Evolutionary conservation across 345 rosid species (phyloP).

Genomic region (Populus ilicifolia): DNA sequence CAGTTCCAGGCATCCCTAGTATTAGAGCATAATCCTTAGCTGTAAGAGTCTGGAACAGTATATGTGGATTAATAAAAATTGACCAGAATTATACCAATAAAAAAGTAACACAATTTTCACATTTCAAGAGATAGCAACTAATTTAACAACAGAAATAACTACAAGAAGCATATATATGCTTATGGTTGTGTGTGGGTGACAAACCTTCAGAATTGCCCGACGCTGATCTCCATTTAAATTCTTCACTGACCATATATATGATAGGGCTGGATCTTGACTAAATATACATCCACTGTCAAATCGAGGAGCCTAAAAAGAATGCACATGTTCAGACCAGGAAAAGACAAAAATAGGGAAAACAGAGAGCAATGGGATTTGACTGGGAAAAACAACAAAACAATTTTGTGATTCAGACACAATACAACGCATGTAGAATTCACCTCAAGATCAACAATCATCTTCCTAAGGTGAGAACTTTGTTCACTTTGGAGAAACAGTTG

Average conservation of each 20-base stretch:
- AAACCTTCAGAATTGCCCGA: conserved; percentile 90
- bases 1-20: conserved; percentile 99
- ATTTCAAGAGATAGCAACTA: not conserved
- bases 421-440: conserved; percentile 37
- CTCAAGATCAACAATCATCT: conserved; percentile 85
- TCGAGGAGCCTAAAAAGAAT: conserved; percentile 69
- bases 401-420: conserved; percentile 2
- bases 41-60: conserved; percentile 69
- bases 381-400: not conserved
- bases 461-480: conserved; percentile 68
- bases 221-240: conserved; percentile 93
- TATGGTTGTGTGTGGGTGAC: not conserved
- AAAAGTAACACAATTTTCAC: not conserved
- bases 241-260: conserved; percentile 86
- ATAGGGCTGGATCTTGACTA: conserved; percentile 97
- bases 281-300: conserved; percentile 82
- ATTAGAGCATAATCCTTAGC: conserved; percentile 92
- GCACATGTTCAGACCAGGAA: conserved; percentile 2
- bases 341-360: conserved; percentile 1
- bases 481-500: conserved; percentile 67
- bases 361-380: not conserved
- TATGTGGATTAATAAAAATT: conserved; percentile 6
- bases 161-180: not conserved
- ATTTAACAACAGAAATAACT: not conserved
- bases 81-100: not conserved